Percentiles rank a stretch among this genome's conserved stretches.
Conservation (phyloP, 371 early-diverging fungal genomes). For the Circinella minor region DNA sequence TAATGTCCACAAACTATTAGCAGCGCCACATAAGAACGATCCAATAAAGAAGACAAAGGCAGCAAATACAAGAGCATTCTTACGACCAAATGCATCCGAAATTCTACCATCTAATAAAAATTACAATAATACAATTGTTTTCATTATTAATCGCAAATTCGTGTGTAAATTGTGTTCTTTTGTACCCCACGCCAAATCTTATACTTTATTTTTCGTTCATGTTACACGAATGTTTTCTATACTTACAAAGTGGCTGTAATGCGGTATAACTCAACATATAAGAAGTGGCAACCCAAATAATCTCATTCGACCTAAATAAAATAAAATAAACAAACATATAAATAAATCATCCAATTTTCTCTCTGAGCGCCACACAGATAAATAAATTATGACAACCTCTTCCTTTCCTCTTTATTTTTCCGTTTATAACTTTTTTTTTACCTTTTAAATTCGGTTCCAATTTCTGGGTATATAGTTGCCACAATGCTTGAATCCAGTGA, state of each 20-base stretch:
- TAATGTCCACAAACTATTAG: constrained; percentile 63
- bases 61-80: constrained; percentile 57
- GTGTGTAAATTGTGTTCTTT: no score
- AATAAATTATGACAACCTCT: no score
- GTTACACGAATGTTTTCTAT: neutral
- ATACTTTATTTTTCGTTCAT: constrained; percentile 2
- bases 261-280: constrained; percentile 79
- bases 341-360: neutral
- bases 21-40: constrained; percentile 62
- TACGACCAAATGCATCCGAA: constrained; percentile 75
- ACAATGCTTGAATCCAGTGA: constrained; percentile 82
- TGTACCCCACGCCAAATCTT: neutral
- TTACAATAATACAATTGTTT: constrained; percentile 1
- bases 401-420: neutral
- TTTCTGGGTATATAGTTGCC: constrained; percentile 76
- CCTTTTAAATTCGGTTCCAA: constrained; percentile 76
- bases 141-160: no score
- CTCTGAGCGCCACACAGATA: neutral
- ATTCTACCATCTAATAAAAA: constrained; percentile 49
- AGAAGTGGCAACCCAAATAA: constrained; percentile 77
- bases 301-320: constrained; percentile 42
- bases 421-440: neutral
- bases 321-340: neutral
- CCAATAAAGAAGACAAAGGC: constrained; percentile 60
- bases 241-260: constrained; percentile 75